phyloP scores from a whole-genome alignment of 192 early-diverging fungal genomes.

The Mortierella claussenii region DNA sequence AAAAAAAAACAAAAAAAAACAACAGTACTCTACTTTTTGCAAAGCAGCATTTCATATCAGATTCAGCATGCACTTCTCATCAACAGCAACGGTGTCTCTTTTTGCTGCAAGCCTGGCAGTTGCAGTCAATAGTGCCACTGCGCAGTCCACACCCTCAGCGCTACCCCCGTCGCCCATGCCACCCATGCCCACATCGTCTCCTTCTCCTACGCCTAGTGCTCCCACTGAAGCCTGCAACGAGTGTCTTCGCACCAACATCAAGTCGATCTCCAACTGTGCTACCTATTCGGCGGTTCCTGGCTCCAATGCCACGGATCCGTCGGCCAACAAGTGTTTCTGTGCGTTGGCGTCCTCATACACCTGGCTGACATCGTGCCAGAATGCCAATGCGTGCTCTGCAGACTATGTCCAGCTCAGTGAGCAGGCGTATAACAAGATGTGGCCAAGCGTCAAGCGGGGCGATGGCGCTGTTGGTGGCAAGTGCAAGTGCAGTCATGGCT shows the following conservation, averaged over 20 bases:
- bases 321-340: slow-evolving; percentile 1
- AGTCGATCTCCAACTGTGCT: neutral
- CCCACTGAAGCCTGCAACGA: neutral
- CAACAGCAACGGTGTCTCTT: too few species aligned
- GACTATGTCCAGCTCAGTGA: neutral
- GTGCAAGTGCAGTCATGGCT: neutral
- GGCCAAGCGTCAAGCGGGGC: neutral
- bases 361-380: slow-evolving; percentile 8
- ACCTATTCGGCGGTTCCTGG: neutral
- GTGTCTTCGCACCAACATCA: neutral
- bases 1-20: too few species aligned
- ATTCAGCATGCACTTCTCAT: neutral
- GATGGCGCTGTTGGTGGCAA: neutral
- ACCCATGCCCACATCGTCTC: neutral
- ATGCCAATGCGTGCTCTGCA: neutral
- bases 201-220: too few species aligned
- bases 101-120: neutral
- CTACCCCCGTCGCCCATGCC: neutral
- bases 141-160: neutral
- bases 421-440: neutral
- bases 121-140: neutral
- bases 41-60: too few species aligned
- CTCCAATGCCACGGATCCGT: neutral
- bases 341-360: slow-evolving; percentile 1
- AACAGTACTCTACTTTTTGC: too few species aligned